Base-by-base conservation (phyloP, 768 basidiomycete genomes). In the Pleurotus sapidus region DNA sequence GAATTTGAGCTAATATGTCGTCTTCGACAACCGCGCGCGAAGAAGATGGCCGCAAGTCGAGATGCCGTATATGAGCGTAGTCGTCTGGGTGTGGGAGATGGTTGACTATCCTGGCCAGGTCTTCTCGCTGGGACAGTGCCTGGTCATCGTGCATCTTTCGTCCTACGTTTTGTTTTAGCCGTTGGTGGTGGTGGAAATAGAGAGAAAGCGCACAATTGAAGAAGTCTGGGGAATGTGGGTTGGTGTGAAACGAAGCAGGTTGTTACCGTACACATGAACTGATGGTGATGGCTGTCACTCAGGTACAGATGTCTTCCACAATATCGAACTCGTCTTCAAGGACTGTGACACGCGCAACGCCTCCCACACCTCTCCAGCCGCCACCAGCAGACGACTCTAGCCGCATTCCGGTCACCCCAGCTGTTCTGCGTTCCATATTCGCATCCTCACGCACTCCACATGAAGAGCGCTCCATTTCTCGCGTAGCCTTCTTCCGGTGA, bases 401-500 rank as follows among this genome's bases (percentile, higher is more conserved):
- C 57, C 82, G 88, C 23, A 88, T 93, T 50, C 91, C 91, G 56
- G 89, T 93, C 17, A 93, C 91, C 0, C 91, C 91, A 8, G 87
- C 88, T 8, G 86, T 90, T 1, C 68, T 94, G 58, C 80, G 91
- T 40, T 87, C 89, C 50, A 94, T 94, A 63, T 94, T 94, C 69
- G 84, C 92, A 24, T 93, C 91, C 11, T 93, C 91, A 18, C 83
- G 91, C 12, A 87, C 89, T 0, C 83, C 88, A 2, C 75, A 87
- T 56, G 91, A 94, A 67, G 91, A 94, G 68, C 83, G 92, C 25
- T 86, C 89, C 0, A 85, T 94, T 53, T 94, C 91, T 39, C 83
- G 91, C 12, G 79, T 91, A 51, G 91, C 92, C 27, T 94, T 94
- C 76, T 93, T 93, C 70, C 83, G 92, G 91, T 89, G 68, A 46